A percentile compares a stretch with the other conserved stretches of the same genome.
phyloP scores from a whole-genome alignment of 2,329 filamentous ascomycete genomes.

The Paecilomyces fulvus region DNA sequence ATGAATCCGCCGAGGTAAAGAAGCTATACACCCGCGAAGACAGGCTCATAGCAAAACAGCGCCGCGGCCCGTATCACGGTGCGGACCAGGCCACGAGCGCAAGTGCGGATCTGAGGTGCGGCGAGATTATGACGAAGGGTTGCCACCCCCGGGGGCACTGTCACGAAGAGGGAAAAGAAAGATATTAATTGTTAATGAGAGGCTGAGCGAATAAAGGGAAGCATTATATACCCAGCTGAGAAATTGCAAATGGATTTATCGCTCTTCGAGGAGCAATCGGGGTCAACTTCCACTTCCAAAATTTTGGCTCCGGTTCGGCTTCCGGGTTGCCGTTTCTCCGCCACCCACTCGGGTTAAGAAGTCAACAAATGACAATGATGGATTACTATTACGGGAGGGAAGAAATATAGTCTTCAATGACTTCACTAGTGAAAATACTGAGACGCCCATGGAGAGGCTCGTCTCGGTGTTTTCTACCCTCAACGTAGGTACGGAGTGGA shows the following conservation, averaged over 20 bases:
- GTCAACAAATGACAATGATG: background rate
- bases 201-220: background rate
- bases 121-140: slow-evolving; percentile 7
- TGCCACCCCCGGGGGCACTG: slow-evolving; percentile 9
- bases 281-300: background rate
- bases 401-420: background rate
- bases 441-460: background rate
- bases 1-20: slow-evolving; percentile 28
- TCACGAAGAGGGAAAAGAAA: slow-evolving; percentile 5
- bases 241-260: background rate
- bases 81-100: slow-evolving; percentile 18
- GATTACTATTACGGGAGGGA: background rate
- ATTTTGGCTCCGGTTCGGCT: background rate
- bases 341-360: background rate
- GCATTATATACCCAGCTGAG: background rate
- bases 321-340: background rate
- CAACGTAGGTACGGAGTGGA: background rate
- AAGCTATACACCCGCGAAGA: slow-evolving; percentile 46
- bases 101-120: slow-evolving; percentile 16
- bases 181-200: slow-evolving; percentile 1
- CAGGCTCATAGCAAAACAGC: slow-evolving; percentile 47
- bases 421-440: background rate
- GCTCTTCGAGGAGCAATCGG: background rate
- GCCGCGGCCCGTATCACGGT: slow-evolving; percentile 23
- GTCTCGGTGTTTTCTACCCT: background rate